Evolutionary conservation across 2,329 filamentous ascomycete genomes (phyloP).

Genomic region (Aspergillus novofumigatus): DNA sequence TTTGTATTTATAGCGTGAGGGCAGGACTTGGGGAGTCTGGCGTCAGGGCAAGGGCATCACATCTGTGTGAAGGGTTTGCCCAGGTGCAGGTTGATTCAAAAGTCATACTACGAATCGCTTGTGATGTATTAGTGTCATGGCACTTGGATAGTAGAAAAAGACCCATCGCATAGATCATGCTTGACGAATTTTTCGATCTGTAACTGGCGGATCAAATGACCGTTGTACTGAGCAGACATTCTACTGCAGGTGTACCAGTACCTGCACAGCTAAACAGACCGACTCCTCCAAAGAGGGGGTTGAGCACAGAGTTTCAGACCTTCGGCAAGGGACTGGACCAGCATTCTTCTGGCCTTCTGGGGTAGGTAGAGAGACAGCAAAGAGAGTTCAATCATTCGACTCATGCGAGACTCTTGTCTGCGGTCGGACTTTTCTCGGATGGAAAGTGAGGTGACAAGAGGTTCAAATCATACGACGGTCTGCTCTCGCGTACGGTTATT

Average conservation of each 20-base stretch:
- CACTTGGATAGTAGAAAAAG: not conserved
- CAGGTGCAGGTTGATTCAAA: not conserved
- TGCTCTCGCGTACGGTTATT: too few species aligned
- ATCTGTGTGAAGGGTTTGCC: not conserved
- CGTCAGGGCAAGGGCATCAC: slow-evolving; percentile 1
- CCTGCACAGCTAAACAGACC: not conserved
- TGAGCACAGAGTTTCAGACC: not conserved
- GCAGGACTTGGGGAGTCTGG: slow-evolving; percentile 10
- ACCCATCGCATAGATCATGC: not conserved
- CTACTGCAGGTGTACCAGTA: not conserved
- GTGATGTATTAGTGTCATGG: not conserved
- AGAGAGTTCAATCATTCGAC: not conserved
- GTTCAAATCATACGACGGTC: not conserved
- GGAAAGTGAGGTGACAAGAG: not conserved
- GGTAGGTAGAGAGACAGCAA: too few species aligned
- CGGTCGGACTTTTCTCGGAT: not conserved
- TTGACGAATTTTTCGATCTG: not conserved
- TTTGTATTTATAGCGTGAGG: slow-evolving; percentile 21
- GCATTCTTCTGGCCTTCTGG: not conserved
- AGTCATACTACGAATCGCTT: not conserved
- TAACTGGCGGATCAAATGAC: not conserved
- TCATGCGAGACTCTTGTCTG: not conserved
- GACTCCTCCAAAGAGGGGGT: not conserved
- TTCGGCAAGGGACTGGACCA: not conserved
- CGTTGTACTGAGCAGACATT: not conserved